phyloP scores from a whole-genome alignment of 2,329 filamentous ascomycete genomes.

The Fusarium solani-melongenae region DNA sequence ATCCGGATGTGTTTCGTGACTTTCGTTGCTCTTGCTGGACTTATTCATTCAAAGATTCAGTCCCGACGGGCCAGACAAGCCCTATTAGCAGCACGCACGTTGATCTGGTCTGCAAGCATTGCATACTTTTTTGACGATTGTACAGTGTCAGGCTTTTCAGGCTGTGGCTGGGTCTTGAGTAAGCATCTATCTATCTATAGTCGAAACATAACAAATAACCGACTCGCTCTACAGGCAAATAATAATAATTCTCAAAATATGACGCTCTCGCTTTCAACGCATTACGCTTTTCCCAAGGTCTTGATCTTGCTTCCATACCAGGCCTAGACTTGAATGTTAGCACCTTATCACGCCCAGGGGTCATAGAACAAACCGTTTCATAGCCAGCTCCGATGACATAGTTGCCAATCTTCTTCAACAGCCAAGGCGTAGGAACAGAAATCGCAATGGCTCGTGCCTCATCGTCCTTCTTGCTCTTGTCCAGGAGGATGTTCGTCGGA shows the following conservation, averaged over 20 bases:
- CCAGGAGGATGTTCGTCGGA: not conserved
- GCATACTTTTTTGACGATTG: too few species aligned
- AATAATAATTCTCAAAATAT: not conserved
- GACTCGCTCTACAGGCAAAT: too few species aligned
- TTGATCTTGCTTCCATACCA: not conserved
- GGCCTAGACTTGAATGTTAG: not conserved
- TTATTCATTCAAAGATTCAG: not conserved
- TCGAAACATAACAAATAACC: not conserved
- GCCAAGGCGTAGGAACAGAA: not conserved
- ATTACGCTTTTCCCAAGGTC: not conserved
- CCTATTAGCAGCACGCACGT: too few species aligned
- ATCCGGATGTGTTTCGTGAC: too few species aligned
- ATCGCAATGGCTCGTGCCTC: not conserved
- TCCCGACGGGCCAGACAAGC: too few species aligned
- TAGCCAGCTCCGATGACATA: not conserved
- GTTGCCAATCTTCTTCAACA: not conserved
- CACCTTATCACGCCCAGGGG: fast-evolving
- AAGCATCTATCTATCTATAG: not conserved
- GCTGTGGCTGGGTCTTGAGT: not conserved
- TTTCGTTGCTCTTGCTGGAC: not conserved
- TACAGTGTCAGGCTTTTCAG: too few species aligned
- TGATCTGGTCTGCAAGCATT: not conserved
- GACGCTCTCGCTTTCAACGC: not conserved
- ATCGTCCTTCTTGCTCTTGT: not conserved
- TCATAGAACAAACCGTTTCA: not conserved